Evolutionary conservation across 306 rosid genomes (phyloP).

Genomic region (Cyamopsis tetragonoloba): DNA sequence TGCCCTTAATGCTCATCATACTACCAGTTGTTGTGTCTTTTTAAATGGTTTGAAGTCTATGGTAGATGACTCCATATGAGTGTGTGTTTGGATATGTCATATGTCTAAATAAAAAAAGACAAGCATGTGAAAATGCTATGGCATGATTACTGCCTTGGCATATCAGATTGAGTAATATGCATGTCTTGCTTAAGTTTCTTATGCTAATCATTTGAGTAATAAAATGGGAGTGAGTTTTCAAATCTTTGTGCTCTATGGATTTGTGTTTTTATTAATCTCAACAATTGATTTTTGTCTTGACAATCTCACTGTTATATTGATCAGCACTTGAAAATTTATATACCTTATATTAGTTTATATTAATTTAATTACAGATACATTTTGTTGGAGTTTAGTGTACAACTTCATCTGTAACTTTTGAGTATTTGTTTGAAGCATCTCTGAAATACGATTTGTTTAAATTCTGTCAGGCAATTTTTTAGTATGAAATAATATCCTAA

Average conservation of each 20-base stretch:
- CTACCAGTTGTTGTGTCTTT: not conserved
- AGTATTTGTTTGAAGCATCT: too few species aligned
- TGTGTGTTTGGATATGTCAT: not conserved
- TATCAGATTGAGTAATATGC: not conserved
- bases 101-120: not conserved
- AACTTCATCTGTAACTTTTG: not conserved
- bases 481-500: too few species aligned
- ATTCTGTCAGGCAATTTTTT: too few species aligned
- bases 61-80: not conserved
- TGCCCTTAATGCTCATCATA: not conserved
- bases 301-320: too few species aligned
- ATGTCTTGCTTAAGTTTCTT: not conserved
- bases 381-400: not conserved
- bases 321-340: not conserved
- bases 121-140: not conserved
- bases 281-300: not conserved
- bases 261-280: not conserved
- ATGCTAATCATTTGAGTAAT: not conserved
- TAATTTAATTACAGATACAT: too few species aligned
- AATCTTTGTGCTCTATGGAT: not conserved
- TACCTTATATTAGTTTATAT: not conserved
- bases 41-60: not conserved
- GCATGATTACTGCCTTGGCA: not conserved
- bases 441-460: too few species aligned
- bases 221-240: not conserved